Conservation (phyloP, 306 rosid genomes). For the Parietaria judaica region DNA sequence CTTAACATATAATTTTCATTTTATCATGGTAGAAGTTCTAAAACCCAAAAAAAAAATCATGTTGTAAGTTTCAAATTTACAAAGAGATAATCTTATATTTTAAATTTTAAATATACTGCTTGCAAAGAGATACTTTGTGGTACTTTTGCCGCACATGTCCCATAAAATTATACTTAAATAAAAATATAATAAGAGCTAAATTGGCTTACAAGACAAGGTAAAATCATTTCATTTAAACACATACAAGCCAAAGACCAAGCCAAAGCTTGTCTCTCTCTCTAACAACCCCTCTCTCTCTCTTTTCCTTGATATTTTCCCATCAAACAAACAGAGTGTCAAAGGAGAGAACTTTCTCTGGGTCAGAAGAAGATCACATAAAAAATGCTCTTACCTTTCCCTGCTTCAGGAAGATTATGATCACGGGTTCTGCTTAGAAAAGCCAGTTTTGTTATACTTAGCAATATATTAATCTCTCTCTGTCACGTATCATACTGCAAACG, state of each 20-base stretch:
- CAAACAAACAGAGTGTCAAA: not conserved
- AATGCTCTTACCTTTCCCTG: not conserved
- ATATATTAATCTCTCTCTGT: too few relatives aligned
- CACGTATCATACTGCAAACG: not conserved
- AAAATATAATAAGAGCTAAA: slow-evolving; percentile 2
- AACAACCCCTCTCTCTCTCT: not conserved
- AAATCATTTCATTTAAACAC: slow-evolving; percentile 26
- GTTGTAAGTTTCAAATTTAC: too few relatives aligned
- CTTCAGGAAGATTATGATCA: not conserved
- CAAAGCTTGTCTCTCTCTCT: not conserved
- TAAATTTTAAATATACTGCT: too few relatives aligned
- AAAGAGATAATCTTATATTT: too few relatives aligned
- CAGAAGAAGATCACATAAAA: not conserved
- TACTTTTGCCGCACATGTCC: too few relatives aligned
- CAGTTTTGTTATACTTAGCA: too few relatives aligned
- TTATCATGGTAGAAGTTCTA: too few relatives aligned
- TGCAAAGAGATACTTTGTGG: too few relatives aligned
- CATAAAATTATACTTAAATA: too few relatives aligned
- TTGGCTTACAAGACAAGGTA: slow-evolving; percentile 40
- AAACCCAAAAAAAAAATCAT: too few relatives aligned
- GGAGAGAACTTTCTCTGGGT: not conserved
- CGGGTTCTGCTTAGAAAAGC: not conserved
- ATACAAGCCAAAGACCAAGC: slow-evolving; percentile 1
- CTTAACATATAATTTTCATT: too few relatives aligned
- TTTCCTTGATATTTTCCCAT: slow-evolving; percentile 2